Conservation (phyloP, 2,329 filamentous ascomycete species). For the Talaromyces sp. region DNA sequence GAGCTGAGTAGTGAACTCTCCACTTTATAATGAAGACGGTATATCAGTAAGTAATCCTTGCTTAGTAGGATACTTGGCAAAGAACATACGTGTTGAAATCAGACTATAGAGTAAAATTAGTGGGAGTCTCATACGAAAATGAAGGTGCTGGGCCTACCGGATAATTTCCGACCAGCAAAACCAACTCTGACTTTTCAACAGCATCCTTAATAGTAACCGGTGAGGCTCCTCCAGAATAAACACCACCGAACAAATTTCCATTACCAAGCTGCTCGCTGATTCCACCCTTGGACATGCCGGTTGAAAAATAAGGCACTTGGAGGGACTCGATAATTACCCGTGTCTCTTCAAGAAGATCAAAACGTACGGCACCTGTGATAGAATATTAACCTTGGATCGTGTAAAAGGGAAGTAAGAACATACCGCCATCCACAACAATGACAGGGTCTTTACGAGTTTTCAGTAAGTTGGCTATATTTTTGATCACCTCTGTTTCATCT, state of each 20-base stretch:
- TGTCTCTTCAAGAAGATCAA: not conserved
- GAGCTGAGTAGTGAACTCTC: conserved; percentile 10
- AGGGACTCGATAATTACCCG: not conserved
- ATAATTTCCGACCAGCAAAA: conserved; percentile 1
- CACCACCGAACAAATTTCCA: conserved; percentile 9
- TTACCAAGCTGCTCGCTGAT: not conserved
- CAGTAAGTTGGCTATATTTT: not conserved
- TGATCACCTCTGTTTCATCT: not conserved
- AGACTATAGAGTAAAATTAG: not conserved
- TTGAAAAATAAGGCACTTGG: conserved; percentile 8
- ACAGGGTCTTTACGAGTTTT: not conserved
- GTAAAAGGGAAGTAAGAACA: not conserved
- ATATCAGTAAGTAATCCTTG: not conserved
- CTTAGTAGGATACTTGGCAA: not conserved
- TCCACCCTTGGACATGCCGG: conserved; percentile 11
- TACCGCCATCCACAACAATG: conserved; percentile 9
- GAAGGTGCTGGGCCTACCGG: not conserved
- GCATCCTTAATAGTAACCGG: not conserved
- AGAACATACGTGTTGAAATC: conserved; percentile 17
- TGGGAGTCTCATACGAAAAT: too few species aligned
- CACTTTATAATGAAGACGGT: not conserved
- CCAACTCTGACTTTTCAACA: conserved; percentile 7
- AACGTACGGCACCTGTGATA: not conserved
- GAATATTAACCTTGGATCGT: not conserved
- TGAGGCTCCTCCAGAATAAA: conserved; percentile 8